phyloP scores from a whole-genome alignment of 306 rosid genomes.

The Gastrolobium bilobum region DNA sequence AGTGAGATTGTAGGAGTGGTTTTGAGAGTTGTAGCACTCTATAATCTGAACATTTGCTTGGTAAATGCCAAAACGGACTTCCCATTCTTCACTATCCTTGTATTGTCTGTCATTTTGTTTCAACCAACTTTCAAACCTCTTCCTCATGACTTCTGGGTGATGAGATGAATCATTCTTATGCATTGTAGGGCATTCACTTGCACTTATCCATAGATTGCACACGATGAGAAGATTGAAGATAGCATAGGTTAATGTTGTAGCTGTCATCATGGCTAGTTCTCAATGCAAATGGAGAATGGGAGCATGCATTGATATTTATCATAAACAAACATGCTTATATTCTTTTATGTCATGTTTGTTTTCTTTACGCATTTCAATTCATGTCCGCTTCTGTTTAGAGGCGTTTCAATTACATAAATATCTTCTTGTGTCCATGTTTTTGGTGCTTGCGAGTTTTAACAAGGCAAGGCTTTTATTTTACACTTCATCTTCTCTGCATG shows the following conservation, averaged over 20 bases:
- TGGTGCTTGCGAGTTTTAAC: constrained; percentile 52
- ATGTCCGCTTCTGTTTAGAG: constrained; percentile 17
- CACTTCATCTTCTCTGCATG: constrained; percentile 43
- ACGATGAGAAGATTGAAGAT: constrained; percentile 54
- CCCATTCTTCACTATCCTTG: constrained; percentile 58
- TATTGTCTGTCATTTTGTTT: constrained; percentile 50
- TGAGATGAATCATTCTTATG: constrained; percentile 24
- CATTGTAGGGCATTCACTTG: constrained; percentile 46
- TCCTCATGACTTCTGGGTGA: constrained; percentile 44
- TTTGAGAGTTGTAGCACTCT: constrained; percentile 60
- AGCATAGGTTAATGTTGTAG: constrained; percentile 37
- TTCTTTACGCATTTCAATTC: constrained; percentile 35
- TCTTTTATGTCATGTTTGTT: neutral
- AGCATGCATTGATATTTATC: constrained; percentile 33
- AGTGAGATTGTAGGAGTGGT: constrained; percentile 64
- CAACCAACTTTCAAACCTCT: constrained; percentile 69
- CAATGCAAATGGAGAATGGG: constrained; percentile 33
- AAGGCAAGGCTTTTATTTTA: constrained; percentile 49
- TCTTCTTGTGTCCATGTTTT: constrained; percentile 52
- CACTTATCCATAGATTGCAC: constrained; percentile 51
- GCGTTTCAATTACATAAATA: constrained; percentile 21
- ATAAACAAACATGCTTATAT: neutral
- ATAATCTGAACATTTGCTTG: constrained; percentile 59
- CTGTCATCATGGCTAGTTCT: constrained; percentile 55
- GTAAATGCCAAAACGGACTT: constrained; percentile 67